Evolutionary conservation across 768 basidiomycete genomes (phyloP).

Genomic region (Phylloporus sp.): DNA sequence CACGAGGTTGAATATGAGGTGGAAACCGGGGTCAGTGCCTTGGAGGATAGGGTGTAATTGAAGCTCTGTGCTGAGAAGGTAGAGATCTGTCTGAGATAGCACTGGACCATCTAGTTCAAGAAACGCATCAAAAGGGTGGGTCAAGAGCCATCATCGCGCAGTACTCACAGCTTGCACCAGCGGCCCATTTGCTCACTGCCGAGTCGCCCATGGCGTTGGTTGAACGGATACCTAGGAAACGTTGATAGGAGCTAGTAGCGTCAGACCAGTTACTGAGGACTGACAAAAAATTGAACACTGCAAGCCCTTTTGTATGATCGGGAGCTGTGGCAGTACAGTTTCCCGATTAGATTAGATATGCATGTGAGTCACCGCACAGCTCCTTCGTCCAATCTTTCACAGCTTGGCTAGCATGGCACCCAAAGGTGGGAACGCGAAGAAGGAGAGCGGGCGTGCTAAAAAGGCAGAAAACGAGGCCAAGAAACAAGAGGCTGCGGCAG

Average conservation of each 20-base stretch:
- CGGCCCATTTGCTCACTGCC: slow-evolving; percentile 32
- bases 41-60: slow-evolving; percentile 71
- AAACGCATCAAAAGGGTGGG: not conserved
- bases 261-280: not conserved
- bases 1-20: slow-evolving; percentile 66
- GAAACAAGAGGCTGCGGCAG: slow-evolving; percentile 59
- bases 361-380: slow-evolving; percentile 20
- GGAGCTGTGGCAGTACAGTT: slow-evolving; percentile 23
- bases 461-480: slow-evolving; percentile 88
- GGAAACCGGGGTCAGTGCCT: slow-evolving; percentile 43
- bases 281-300: not conserved
- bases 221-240: not conserved
- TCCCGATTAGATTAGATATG: slow-evolving; percentile 22
- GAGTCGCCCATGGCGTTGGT: slow-evolving; percentile 24
- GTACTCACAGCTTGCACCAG: slow-evolving; percentile 34
- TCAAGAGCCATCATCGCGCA: not conserved
- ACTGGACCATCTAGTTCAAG: slow-evolving; percentile 63
- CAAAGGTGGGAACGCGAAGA: slow-evolving; percentile 87
- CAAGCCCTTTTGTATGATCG: slow-evolving; percentile 9
- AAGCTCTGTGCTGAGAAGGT: slow-evolving; percentile 64
- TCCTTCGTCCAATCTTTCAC: not conserved
- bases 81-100: slow-evolving; percentile 74
- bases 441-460: slow-evolving; percentile 83
- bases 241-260: not conserved
- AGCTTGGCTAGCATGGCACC: slow-evolving; percentile 58